Evolutionary conservation across 1,139 yeast species (phyloP).

Genomic region (Nakaseomyces nivariensis): DNA sequence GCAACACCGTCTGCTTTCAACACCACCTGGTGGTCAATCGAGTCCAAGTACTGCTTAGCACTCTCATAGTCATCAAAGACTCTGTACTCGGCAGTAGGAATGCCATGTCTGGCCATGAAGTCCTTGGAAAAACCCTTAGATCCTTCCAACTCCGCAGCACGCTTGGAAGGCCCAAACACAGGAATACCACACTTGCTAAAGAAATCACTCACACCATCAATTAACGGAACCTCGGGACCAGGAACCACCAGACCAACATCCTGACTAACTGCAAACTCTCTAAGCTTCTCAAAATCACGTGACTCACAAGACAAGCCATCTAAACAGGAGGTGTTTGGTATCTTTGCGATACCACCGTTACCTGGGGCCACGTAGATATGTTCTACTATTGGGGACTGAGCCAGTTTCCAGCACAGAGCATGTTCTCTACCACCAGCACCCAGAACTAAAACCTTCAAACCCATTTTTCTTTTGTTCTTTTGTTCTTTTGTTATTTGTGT

Average conservation of each 20-base stretch:
- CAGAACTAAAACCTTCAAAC: slow-evolving; percentile 64
- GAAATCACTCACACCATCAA: slow-evolving; percentile 73
- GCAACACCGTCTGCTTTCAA: slow-evolving; percentile 98
- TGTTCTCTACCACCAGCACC: slow-evolving; percentile 99
- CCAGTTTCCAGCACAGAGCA: slow-evolving; percentile 86
- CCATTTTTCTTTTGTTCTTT: slow-evolving; percentile 17
- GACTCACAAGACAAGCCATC: slow-evolving; percentile 45
- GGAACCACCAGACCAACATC: slow-evolving; percentile 74
- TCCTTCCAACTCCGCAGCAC: slow-evolving; percentile 94
- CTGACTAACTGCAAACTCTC: slow-evolving; percentile 61
- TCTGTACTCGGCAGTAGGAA: slow-evolving; percentile 87
- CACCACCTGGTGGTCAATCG: slow-evolving; percentile 66
- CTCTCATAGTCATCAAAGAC: slow-evolving; percentile 68
- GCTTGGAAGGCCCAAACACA: slow-evolving; percentile 87
- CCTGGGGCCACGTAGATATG: slow-evolving; percentile 92
- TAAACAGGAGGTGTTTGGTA: slow-evolving; percentile 53
- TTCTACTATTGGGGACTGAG: slow-evolving; percentile 64
- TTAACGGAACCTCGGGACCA: slow-evolving; percentile 98
- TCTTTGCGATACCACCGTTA: slow-evolving; percentile 77
- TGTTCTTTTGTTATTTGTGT: slow-evolving; percentile 1
- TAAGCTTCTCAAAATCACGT: slow-evolving; percentile 48
- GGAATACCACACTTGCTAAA: slow-evolving; percentile 79
- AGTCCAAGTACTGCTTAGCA: slow-evolving; percentile 59
- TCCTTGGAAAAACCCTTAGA: slow-evolving; percentile 91
- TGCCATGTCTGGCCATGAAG: slow-evolving; percentile 83